phyloP scores from a whole-genome alignment of 352 stramenopile genomes.

The Aphanomyces cochlioides region DNA sequence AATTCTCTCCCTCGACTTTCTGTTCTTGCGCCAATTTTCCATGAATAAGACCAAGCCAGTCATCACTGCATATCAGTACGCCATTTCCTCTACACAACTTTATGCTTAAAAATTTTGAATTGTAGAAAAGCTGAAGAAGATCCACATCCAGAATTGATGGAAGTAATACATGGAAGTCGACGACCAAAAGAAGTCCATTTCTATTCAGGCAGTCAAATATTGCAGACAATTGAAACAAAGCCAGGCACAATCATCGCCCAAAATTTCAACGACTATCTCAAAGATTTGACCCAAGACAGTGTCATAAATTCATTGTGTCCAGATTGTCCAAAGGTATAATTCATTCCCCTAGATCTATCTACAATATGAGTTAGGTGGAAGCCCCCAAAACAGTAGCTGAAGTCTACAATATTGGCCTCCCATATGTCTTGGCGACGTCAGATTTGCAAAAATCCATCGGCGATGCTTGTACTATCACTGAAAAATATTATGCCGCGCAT shows the following conservation, averaged over 20 bases:
- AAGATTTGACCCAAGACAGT: neutral
- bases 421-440: slow-evolving; percentile 53
- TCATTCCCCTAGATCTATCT: slow-evolving; percentile 29
- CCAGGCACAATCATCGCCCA: neutral
- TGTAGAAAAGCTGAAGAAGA: slow-evolving; percentile 31
- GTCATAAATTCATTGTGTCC: slow-evolving; percentile 7
- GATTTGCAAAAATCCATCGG: slow-evolving; percentile 52
- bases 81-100: too few species aligned
- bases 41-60: slow-evolving; percentile 61
- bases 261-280: slow-evolving; percentile 5
- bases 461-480: slow-evolving; percentile 65
- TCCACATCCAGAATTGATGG: slow-evolving; percentile 54
- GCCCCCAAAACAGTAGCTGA: slow-evolving; percentile 33
- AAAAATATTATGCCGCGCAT: slow-evolving; percentile 40
- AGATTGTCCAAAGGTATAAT: slow-evolving; percentile 16
- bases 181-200: slow-evolving; percentile 83
- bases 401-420: slow-evolving; percentile 53
- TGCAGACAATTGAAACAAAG: neutral
- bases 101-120: neutral
- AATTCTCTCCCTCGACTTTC: slow-evolving; percentile 64
- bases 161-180: slow-evolving; percentile 68
- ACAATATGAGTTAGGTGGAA: neutral
- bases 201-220: slow-evolving; percentile 37
- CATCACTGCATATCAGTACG: slow-evolving; percentile 34
- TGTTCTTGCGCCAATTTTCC: slow-evolving; percentile 62